A percentile compares a stretch with the other conserved stretches of the same genome.
Conservation (phyloP, 2,329 filamentous ascomycete genomes). For the Nigrograna mackinnonii region DNA sequence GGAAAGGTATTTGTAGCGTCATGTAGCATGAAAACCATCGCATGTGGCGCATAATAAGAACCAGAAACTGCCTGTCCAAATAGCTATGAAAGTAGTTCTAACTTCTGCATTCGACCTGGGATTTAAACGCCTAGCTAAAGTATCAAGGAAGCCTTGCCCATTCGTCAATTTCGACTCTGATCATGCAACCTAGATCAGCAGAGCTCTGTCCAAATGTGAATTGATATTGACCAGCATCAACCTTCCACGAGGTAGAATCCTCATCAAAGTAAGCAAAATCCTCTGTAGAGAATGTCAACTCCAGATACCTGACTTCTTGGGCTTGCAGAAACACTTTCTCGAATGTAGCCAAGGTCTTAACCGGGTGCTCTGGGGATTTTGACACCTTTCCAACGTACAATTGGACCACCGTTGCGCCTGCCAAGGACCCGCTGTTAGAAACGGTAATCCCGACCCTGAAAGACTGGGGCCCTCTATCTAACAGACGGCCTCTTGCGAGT, state of each 20-base stretch:
- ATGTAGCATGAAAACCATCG: too few species aligned
- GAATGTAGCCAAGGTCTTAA: not conserved
- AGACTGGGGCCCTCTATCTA: too few species aligned
- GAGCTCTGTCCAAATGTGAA: too few species aligned
- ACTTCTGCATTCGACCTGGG: too few species aligned
- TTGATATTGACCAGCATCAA: not conserved
- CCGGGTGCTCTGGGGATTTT: not conserved
- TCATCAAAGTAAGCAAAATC: conserved; percentile 1
- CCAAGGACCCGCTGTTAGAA: not conserved
- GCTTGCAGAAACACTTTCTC: not conserved
- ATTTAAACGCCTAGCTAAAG: too few species aligned
- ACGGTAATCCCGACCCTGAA: not conserved
- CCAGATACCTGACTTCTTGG: not conserved
- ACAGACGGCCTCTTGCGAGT: not conserved
- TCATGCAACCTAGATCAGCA: too few species aligned
- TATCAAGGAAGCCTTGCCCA: too few species aligned
- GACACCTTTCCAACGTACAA: not conserved
- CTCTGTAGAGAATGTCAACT: not conserved
- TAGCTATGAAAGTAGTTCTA: too few species aligned
- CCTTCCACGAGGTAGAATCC: not conserved
- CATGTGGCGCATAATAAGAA: too few species aligned
- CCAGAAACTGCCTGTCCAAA: too few species aligned
- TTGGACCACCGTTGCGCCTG: not conserved
- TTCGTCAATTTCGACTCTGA: too few species aligned
- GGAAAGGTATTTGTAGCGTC: too few species aligned